These are phyloP conservation scores for Trichoderma guizhouense DNA, from an alignment of 2,329 filamentous ascomycete genomes.

Conservation along the genomic window DNA sequence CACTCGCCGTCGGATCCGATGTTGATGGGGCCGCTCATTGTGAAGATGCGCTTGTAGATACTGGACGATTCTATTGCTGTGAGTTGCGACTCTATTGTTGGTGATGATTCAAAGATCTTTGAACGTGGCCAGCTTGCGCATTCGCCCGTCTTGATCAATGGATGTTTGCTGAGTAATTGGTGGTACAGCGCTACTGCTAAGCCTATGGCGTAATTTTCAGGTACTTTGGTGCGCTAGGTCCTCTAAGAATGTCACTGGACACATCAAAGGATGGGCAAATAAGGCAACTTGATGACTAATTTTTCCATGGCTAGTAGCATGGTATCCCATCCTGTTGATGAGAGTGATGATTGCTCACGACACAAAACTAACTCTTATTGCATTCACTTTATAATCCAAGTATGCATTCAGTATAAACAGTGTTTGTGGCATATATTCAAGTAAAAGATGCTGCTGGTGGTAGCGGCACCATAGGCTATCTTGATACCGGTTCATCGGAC, in stretches of 20 bases:
- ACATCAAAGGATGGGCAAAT: no score
- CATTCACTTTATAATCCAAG: no score
- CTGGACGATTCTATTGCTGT: background rate
- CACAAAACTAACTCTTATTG: no score
- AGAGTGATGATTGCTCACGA: no score
- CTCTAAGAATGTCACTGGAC: background rate
- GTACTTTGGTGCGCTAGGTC: background rate
- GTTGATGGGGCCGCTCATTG: slow-evolving; percentile 47
- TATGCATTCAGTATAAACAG: no score
- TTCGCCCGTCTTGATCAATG: background rate
- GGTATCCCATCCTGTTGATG: no score
- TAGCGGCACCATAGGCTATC: no score
- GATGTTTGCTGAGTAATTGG: background rate
- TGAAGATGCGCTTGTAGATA: slow-evolving; percentile 18
- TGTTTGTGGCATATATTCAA: background rate
- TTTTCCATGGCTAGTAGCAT: background rate
- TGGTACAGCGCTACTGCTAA: background rate
- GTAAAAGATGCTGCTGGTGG: background rate
- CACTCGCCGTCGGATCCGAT: slow-evolving; percentile 70
- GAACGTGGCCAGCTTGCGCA: slow-evolving; percentile 7
- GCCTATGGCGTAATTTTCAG: background rate
- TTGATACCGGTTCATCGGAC: no score
- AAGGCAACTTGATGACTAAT: background rate
- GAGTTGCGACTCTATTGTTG: background rate
- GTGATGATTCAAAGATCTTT: background rate